Percentiles rank a stretch among this genome's conserved stretches.
Evolutionary conservation across 257 asterid genomes (phyloP).

Genomic region (Leonotis leonurus): DNA sequence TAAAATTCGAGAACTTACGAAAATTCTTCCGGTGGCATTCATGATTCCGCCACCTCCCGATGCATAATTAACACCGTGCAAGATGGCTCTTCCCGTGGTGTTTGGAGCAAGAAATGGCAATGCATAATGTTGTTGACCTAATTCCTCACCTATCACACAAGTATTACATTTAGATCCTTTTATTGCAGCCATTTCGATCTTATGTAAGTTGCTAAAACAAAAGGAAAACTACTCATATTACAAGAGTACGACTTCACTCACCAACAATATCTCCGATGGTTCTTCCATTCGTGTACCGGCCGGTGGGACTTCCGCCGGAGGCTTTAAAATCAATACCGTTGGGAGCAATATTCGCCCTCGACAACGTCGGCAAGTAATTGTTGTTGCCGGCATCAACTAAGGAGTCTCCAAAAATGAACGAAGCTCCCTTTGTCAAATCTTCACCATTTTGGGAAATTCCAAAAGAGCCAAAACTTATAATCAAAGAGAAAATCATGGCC

Average conservation of each 20-base stretch:
- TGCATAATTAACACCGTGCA: constrained; percentile 89
- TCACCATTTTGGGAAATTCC: constrained; percentile 33
- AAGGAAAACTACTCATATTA: too few species aligned
- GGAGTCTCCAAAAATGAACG: constrained; percentile 83
- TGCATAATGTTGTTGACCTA: constrained; percentile 66
- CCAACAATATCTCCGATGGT: constrained; percentile 94
- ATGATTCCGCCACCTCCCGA: constrained; percentile 97
- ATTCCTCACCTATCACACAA: constrained; percentile 33
- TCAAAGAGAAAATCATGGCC: constrained; percentile 23
- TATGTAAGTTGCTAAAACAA: too few species aligned
- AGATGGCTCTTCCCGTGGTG: constrained; percentile 55
- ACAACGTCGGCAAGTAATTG: constrained; percentile 63
- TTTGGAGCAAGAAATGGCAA: constrained; percentile 88
- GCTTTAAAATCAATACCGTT: constrained; percentile 84
- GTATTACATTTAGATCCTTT: too few species aligned
- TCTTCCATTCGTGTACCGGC: constrained; percentile 80
- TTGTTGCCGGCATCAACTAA: constrained; percentile 91
- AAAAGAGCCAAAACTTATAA: constrained; percentile 15
- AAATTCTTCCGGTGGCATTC: constrained; percentile 84
- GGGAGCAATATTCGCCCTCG: constrained; percentile 66
- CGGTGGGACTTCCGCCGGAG: constrained; percentile 87
- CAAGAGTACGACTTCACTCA: constrained; percentile 6
- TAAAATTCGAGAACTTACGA: constrained; percentile 37
- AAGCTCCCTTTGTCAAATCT: constrained; percentile 53
- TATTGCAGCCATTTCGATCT: too few species aligned